Evolutionary conservation across 495 filamentous ascomycete genomes (phyloP).

Genomic region (Astrothelium macrocarpum): DNA sequence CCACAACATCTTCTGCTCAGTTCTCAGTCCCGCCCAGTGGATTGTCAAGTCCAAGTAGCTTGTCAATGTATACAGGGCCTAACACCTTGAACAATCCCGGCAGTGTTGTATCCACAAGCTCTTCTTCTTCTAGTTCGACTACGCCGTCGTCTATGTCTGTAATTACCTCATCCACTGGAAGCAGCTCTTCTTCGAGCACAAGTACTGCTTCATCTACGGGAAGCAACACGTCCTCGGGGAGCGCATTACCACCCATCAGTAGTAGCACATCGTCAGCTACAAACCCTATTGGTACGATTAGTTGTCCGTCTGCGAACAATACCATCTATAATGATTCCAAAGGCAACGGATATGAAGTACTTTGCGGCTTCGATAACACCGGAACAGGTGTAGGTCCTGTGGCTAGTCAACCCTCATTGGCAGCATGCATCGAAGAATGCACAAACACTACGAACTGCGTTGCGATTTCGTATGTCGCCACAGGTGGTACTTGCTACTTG

Average conservation of each 20-base stretch:
- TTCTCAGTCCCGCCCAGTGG: background rate
- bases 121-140: too few relatives aligned
- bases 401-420: background rate
- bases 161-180: too few relatives aligned
- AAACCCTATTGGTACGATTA: background rate
- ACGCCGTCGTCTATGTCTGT: too few relatives aligned
- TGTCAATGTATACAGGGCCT: background rate
- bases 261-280: background rate
- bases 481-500: background rate
- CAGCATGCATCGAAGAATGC: background rate
- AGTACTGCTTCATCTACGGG: background rate
- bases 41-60: background rate
- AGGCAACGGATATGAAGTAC: background rate
- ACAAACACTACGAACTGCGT: background rate
- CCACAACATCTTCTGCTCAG: background rate
- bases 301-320: conserved; percentile 8
- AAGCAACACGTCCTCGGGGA: background rate
- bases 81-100: background rate
- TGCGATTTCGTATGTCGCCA: background rate
- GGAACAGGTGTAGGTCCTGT: background rate
- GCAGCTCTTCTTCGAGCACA: too few relatives aligned
- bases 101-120: background rate
- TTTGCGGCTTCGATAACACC: background rate
- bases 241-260: background rate
- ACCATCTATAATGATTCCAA: conserved; percentile 6